Evolutionary conservation across 306 rosid genomes (phyloP).

Genomic region (Quercus berberidifolia): DNA sequence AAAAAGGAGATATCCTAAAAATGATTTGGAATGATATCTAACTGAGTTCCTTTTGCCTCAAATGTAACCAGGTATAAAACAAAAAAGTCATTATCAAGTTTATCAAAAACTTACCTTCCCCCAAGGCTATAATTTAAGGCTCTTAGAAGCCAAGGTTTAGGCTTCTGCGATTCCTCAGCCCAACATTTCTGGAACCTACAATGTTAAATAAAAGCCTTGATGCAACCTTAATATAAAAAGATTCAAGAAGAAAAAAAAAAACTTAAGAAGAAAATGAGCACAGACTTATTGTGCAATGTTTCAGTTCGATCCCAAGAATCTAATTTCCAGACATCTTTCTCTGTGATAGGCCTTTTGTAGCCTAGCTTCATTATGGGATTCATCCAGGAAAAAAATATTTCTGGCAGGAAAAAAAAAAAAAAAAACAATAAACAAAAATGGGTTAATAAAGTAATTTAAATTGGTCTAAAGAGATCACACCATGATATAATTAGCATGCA

Average conservation of each 20-base stretch:
- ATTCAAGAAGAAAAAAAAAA: neutral
- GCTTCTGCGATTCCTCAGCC: constrained; percentile 68
- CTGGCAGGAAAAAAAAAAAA: constrained; percentile 39
- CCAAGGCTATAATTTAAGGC: constrained; percentile 83
- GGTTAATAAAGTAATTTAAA: constrained; percentile 9
- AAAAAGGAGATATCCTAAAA: neutral
- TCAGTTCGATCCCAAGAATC: constrained; percentile 90
- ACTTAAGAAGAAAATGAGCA: constrained; percentile 6
- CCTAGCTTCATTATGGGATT: constrained; percentile 77
- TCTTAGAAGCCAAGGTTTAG: constrained; percentile 92
- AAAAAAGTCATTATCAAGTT: constrained; percentile 6
- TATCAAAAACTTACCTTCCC: constrained; percentile 57
- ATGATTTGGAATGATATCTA: neutral
- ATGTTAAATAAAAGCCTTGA: constrained; percentile 18
- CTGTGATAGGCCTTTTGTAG: constrained; percentile 74
- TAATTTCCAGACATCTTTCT: constrained; percentile 90
- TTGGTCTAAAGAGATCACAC: constrained; percentile 4
- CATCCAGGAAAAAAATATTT: constrained; percentile 61
- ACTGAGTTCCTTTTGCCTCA: neutral
- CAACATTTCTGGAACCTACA: constrained; percentile 81
- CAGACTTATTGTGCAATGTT: constrained; percentile 59
- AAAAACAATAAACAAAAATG: neutral
- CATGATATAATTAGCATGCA: neutral
- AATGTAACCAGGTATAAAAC: neutral
- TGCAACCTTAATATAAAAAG: constrained; percentile 7